Conservation (phyloP, 2,329 filamentous ascomycete species). For the Sporothrix sp. region DNA sequence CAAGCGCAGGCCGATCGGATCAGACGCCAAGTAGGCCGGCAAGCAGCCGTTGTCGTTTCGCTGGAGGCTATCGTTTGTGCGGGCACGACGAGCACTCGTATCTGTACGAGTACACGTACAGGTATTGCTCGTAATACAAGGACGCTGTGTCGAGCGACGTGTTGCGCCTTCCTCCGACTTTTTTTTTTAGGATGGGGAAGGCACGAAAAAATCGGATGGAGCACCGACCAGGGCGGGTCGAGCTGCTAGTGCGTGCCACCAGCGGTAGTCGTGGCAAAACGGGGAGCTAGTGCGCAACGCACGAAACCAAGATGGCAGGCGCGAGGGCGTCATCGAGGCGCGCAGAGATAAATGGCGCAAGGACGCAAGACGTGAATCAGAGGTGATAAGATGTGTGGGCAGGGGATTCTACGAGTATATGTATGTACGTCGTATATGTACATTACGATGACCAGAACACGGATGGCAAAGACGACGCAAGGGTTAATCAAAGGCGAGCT, state of each 20-base stretch:
- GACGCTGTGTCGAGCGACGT: neutral
- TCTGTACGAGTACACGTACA: no score
- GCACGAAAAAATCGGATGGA: neutral
- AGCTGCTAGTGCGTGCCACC: neutral
- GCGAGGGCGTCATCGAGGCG: conserved; percentile 1
- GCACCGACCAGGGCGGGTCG: conserved; percentile 2
- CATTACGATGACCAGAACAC: no score
- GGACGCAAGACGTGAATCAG: neutral
- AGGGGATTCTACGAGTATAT: no score
- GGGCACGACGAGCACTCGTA: no score
- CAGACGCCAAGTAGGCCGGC: no score
- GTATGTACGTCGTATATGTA: no score
- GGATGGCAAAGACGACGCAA: neutral
- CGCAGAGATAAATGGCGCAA: neutral
- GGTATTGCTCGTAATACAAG: no score
- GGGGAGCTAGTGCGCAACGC: neutral
- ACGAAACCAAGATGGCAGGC: conserved; percentile 1
- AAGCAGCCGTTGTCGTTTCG: no score
- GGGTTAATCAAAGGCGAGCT: neutral
- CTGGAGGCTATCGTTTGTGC: no score
- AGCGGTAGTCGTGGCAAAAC: conserved; percentile 4
- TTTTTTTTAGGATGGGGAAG: conserved; percentile 7
- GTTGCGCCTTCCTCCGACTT: no score
- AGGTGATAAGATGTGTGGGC: neutral
- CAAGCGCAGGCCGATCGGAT: neutral